Conservation (phyloP, 73 alveolate genomes). For the Effrenium voratum region DNA sequence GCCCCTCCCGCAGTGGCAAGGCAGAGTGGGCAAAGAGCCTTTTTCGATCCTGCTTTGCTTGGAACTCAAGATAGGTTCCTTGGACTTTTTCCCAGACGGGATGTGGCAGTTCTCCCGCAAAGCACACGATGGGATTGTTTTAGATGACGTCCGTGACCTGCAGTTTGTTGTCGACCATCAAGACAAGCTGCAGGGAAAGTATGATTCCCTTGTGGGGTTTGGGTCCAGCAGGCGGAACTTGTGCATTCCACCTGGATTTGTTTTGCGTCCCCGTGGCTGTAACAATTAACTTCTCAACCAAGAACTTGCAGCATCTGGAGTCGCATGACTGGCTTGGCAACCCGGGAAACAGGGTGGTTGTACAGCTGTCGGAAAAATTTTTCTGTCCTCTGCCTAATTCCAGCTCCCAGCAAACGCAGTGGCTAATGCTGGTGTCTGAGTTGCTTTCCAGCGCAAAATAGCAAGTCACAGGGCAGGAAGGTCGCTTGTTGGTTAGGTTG, state of each 20-base stretch:
- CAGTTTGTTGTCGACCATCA: slow-evolving; percentile 11
- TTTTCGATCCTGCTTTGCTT: not conserved
- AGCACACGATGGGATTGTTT: not conserved
- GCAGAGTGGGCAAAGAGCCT: slow-evolving; percentile 51
- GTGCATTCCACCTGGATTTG: not conserved
- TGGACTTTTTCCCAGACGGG: slow-evolving; percentile 29
- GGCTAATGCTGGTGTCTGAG: no score
- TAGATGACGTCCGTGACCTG: slow-evolving; percentile 46
- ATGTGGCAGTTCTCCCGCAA: not conserved
- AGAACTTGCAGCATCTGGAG: not conserved
- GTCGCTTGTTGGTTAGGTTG: no score
- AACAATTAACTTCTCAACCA: not conserved
- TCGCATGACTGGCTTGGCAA: slow-evolving; percentile 2
- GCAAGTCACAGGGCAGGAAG: no score
- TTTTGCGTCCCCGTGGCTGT: slow-evolving; percentile 11
- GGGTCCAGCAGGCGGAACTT: not conserved
- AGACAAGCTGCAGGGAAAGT: slow-evolving; percentile 51
- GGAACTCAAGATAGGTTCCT: slow-evolving; percentile 28
- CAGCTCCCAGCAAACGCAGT: no score
- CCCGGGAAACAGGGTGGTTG: not conserved
- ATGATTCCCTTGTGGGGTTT: slow-evolving; percentile 5
- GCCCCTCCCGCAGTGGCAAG: slow-evolving; percentile 46
- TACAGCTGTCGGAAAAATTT: not conserved
- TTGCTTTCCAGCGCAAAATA: no score
- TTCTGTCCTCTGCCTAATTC: no score